phyloP scores from a whole-genome alignment of 106 monocot genomes.

The Amphibolis antarctica region DNA sequence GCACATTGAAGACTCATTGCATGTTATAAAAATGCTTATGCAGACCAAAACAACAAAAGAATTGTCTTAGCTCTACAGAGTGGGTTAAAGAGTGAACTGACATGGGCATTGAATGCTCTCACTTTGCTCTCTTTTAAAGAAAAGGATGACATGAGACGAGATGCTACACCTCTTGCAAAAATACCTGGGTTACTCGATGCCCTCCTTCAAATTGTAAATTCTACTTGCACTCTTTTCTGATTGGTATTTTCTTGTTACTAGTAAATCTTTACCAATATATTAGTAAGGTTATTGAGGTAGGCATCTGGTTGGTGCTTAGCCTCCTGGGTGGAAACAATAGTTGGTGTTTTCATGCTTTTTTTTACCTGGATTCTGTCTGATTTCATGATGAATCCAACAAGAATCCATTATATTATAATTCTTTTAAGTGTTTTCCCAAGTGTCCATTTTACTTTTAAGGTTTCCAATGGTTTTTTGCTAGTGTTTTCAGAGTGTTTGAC shows the following conservation, averaged over 20 bases:
- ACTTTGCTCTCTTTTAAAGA: constrained; percentile 89
- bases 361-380: too few species aligned
- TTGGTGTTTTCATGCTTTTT: too few species aligned
- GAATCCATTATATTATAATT: too few species aligned
- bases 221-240: constrained; percentile 1
- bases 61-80: constrained; percentile 96
- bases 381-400: too few species aligned
- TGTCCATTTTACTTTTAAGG: too few species aligned
- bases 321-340: too few species aligned
- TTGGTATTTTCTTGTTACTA: constrained; percentile 5
- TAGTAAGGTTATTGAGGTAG: too few species aligned
- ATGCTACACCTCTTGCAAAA: constrained; percentile 83
- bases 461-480: too few species aligned
- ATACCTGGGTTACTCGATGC: constrained; percentile 90
- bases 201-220: constrained; percentile 91
- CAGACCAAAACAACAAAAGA: constrained; percentile 96
- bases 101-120: constrained; percentile 85
- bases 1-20: too few species aligned
- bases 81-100: constrained; percentile 89
- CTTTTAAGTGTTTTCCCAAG: too few species aligned
- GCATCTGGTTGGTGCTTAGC: too few species aligned
- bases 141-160: constrained; percentile 84
- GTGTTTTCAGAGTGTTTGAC: too few species aligned
- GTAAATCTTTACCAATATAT: neutral
- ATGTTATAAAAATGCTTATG: neutral